phyloP scores from a whole-genome alignment of 371 early-diverging fungal genomes.

The Phascolomyces articulosus region DNA sequence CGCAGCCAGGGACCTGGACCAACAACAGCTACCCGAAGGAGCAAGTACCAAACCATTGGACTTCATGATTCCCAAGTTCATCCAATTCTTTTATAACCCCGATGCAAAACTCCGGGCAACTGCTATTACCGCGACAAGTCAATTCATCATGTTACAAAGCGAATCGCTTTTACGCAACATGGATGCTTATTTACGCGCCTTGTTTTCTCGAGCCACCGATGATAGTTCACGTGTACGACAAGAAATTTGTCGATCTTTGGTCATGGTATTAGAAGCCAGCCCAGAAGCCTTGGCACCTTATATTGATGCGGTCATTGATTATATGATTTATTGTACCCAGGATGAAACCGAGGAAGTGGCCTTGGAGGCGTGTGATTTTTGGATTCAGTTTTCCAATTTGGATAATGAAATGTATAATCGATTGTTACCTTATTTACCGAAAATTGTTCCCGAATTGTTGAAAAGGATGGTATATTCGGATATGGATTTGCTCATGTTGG shows the following conservation, averaged over 20 bases:
- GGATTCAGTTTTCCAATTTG: slow-evolving; percentile 85
- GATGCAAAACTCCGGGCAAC: slow-evolving; percentile 69
- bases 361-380: slow-evolving; percentile 96
- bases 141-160: slow-evolving; percentile 72
- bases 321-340: slow-evolving; percentile 89
- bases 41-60: slow-evolving; percentile 67
- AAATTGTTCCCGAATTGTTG: slow-evolving; percentile 84
- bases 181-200: slow-evolving; percentile 70
- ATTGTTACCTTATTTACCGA: slow-evolving; percentile 74
- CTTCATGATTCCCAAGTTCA: slow-evolving; percentile 81
- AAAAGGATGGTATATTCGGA: slow-evolving; percentile 92
- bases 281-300: slow-evolving; percentile 81
- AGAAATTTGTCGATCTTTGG: slow-evolving; percentile 88
- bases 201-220: slow-evolving; percentile 80
- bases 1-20: slow-evolving; percentile 73
- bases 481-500: slow-evolving; percentile 76
- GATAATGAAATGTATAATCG: slow-evolving; percentile 61
- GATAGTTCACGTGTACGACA: slow-evolving; percentile 74
- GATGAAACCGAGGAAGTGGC: slow-evolving; percentile 83
- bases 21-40: slow-evolving; percentile 50
- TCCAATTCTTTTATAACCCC: slow-evolving; percentile 74
- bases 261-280: slow-evolving; percentile 79
- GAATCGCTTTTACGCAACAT: slow-evolving; percentile 67
- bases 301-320: slow-evolving; percentile 79
- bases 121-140: slow-evolving; percentile 79